A percentile compares a stretch with the other conserved stretches of the same genome.
Evolutionary conservation across 148 eudicot species (phyloP).

Genomic region (Spergularia marina): DNA sequence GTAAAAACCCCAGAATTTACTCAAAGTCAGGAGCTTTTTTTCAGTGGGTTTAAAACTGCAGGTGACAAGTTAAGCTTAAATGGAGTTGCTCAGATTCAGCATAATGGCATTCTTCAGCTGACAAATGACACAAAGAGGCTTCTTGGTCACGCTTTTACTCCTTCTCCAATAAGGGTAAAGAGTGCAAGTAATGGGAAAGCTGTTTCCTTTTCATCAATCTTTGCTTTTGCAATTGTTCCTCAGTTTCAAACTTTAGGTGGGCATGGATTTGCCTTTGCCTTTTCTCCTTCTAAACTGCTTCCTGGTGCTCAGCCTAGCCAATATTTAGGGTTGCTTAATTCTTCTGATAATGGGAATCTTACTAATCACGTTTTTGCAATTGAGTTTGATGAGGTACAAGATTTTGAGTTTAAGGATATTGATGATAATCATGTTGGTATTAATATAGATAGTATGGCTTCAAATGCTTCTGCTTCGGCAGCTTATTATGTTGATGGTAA

Average conservation of each 20-base stretch:
- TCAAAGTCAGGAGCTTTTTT: slow-evolving; percentile 45
- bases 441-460: slow-evolving; percentile 52
- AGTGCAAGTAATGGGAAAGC: slow-evolving; percentile 36
- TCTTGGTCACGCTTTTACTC: slow-evolving; percentile 67
- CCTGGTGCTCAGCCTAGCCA: slow-evolving; percentile 61
- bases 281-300: slow-evolving; percentile 43
- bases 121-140: slow-evolving; percentile 47
- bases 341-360: slow-evolving; percentile 50
- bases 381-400: slow-evolving; percentile 77
- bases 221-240: slow-evolving; percentile 63
- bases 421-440: slow-evolving; percentile 79
- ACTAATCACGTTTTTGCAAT: slow-evolving; percentile 70
- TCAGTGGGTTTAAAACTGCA: slow-evolving; percentile 47
- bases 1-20: slow-evolving; percentile 23
- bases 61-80: slow-evolving; percentile 38
- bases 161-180: slow-evolving; percentile 50
- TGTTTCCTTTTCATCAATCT: slow-evolving; percentile 69
- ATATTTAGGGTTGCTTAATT: slow-evolving; percentile 61
- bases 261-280: slow-evolving; percentile 76
- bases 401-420: slow-evolving; percentile 62
- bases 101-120: slow-evolving; percentile 46
- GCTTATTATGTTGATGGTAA: slow-evolving; percentile 47
- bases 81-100: slow-evolving; percentile 45
- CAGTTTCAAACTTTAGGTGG: slow-evolving; percentile 63
- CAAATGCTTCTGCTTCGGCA: slow-evolving; percentile 51